phyloP scores from a whole-genome alignment of 108 stramenopile genomes.

The Nitzschia putrida region DNA sequence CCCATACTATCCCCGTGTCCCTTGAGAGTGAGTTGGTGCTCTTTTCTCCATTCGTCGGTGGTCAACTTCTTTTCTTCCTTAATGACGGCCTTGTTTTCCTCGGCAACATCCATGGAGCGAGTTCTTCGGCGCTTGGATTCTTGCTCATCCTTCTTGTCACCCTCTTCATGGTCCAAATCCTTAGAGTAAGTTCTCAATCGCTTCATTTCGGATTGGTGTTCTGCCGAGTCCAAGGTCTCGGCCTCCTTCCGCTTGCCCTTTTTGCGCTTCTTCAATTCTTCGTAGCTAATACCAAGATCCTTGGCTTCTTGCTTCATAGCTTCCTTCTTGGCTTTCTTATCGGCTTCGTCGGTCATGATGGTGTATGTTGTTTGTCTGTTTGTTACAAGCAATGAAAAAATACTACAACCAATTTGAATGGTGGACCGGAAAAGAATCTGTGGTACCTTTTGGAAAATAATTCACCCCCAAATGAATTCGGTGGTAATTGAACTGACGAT shows the following conservation, averaged over 20 bases:
- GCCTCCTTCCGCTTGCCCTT: slow-evolving; percentile 62
- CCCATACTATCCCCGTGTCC: slow-evolving; percentile 55
- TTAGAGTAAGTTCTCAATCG: slow-evolving; percentile 80
- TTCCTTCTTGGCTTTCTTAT: slow-evolving; percentile 71
- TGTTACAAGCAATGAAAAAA: too few relatives aligned
- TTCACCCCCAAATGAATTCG: too few relatives aligned
- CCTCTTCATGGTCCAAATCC: slow-evolving; percentile 47
- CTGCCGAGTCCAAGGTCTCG: slow-evolving; percentile 47
- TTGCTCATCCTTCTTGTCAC: slow-evolving; percentile 26
- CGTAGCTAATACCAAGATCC: slow-evolving; percentile 68
- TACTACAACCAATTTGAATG: too few relatives aligned
- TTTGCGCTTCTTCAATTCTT: slow-evolving; percentile 59
- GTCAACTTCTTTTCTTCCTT: slow-evolving; percentile 50
- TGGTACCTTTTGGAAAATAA: too few relatives aligned
- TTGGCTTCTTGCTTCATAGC: slow-evolving; percentile 73
- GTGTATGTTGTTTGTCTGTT: too few relatives aligned
- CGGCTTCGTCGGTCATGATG: slow-evolving; percentile 15
- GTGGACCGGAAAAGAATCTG: too few relatives aligned
- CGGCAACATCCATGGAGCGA: slow-evolving; percentile 82
- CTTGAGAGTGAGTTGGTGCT: slow-evolving; percentile 68
- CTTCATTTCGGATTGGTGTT: slow-evolving; percentile 68
- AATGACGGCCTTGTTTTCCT: slow-evolving; percentile 52
- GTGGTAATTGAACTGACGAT: too few relatives aligned
- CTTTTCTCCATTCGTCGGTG: slow-evolving; percentile 80
- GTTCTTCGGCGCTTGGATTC: slow-evolving; percentile 60